Evolutionary conservation across 2,329 filamentous ascomycete genomes (phyloP).

Genomic region (Beauveria bassiana): DNA sequence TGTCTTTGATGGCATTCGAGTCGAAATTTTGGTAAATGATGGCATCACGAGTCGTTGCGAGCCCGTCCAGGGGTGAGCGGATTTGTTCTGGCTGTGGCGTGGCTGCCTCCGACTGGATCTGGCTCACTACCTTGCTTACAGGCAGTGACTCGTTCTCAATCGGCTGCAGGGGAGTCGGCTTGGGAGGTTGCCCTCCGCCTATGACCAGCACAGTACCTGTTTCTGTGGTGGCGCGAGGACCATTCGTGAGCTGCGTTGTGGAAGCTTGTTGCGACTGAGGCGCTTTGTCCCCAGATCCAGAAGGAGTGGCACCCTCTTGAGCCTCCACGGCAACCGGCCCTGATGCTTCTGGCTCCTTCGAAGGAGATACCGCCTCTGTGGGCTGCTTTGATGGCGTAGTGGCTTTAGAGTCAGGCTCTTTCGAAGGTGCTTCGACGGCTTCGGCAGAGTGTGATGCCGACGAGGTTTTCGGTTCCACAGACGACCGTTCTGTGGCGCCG

Average conservation of each 20-base stretch:
- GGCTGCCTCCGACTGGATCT: constrained; percentile 12
- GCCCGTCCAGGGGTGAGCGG: constrained; percentile 19
- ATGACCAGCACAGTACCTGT: background rate
- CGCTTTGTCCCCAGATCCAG: background rate
- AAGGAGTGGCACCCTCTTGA: background rate
- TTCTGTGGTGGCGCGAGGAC: background rate
- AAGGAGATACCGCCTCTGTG: background rate
- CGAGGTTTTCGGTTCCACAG: background rate
- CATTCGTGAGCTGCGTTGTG: background rate
- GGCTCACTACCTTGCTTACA: constrained; percentile 9
- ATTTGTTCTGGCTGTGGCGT: constrained; percentile 16
- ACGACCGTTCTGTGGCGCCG: no score
- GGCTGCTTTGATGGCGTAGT: background rate
- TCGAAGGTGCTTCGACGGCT: background rate
- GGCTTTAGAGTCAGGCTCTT: background rate
- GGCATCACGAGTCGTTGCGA: constrained; percentile 45
- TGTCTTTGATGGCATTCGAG: constrained; percentile 47
- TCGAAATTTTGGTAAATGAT: constrained; percentile 55
- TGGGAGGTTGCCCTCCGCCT: background rate
- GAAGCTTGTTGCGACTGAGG: background rate
- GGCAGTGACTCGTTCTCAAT: background rate
- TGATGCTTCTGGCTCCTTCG: background rate
- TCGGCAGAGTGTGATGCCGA: background rate
- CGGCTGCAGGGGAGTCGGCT: background rate
- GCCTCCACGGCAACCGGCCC: background rate